A percentile compares a stretch with the other conserved stretches of the same genome.
Evolutionary conservation across 768 basidiomycete species (phyloP).

Genomic region (Tephrocybe sp.): DNA sequence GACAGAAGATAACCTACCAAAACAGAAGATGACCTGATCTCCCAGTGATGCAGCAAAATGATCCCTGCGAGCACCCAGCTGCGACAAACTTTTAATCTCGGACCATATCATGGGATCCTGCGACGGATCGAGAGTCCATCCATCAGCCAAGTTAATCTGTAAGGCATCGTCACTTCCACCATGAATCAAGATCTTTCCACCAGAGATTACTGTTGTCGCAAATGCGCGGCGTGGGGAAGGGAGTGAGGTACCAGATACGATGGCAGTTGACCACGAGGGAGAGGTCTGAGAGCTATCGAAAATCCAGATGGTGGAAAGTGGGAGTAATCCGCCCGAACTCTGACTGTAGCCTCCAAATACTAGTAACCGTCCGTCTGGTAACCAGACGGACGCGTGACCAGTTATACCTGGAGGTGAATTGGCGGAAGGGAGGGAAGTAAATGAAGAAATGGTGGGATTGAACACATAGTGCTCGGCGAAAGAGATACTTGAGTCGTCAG

Average conservation of each 20-base stretch:
- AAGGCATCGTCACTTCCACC: slow-evolving; percentile 68
- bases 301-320: slow-evolving; percentile 59
- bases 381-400: slow-evolving; percentile 70
- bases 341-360: slow-evolving; percentile 72
- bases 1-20: slow-evolving; percentile 48
- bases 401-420: slow-evolving; percentile 65
- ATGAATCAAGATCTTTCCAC: slow-evolving; percentile 65
- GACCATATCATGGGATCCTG: slow-evolving; percentile 62
- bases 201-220: slow-evolving; percentile 47
- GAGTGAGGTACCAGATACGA: slow-evolving; percentile 35
- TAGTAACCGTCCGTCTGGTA: slow-evolving; percentile 65
- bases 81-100: slow-evolving; percentile 43
- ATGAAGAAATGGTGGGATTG: slow-evolving; percentile 45
- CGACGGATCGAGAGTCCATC: slow-evolving; percentile 65
- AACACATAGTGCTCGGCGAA: slow-evolving; percentile 69
- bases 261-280: slow-evolving; percentile 48
- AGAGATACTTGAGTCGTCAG: slow-evolving; percentile 69
- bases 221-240: slow-evolving; percentile 65
- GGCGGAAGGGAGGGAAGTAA: slow-evolving; percentile 51
- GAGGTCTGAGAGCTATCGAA: slow-evolving; percentile 53
- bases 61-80: slow-evolving; percentile 65
- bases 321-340: slow-evolving; percentile 43
- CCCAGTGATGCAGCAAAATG: slow-evolving; percentile 69
- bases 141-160: slow-evolving; percentile 57
- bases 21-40: slow-evolving; percentile 68